Base-by-base conservation (phyloP, 208 protist species). In the Naegleria lovaniensis region DNA sequence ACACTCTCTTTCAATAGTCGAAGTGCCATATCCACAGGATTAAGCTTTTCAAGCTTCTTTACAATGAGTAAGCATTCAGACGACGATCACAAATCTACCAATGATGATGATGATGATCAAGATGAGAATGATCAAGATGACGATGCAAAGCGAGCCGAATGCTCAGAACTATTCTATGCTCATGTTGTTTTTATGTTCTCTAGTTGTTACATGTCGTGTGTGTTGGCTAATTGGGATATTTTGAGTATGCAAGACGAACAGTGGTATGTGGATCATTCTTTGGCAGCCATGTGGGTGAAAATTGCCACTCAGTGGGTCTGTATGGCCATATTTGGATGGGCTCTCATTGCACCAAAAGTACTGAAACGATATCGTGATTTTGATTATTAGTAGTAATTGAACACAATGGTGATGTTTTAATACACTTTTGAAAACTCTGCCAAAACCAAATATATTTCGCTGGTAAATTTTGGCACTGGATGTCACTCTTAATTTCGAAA, bases 241-340 rank as follows among this genome's bases (percentile, higher is more conserved):
- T 5, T 39, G 0, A 22, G 29, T 38, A 58, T 19, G 5, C 22
- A 84, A 19, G 76, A 41, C 5, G 38, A 40, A 29, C n/a, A 88
- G 58, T 88, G 29, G 15, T 25, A 41, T 51, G 33, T 38, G 9
- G 83, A 87, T 9, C 16, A 33, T 33, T 51, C 39, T 0, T 1
- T 58, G 3, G 43, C 84, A 39, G 84, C 84, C 11, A 38, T 88
- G 39, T 88, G 84, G 84, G 84, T 88, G 0, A 88, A 88, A 36
- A 88, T 88, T 58, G 41, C 29, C 0, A 38, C 29, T 25, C 39
- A 58, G 13, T 88, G 84, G 84, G 9, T 88, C 4, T 48, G 13
- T 5, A 9, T 58, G n/a, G 6, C 9, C 6, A 11, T 88, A 58
- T 88, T 88, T n/a, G 19, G 5, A n/a, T 88, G 84, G 84, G 41